Percentiles rank a stretch among this genome's conserved stretches.
Evolutionary conservation across 805 yeast genomes (phyloP).

Genomic region (Zygosaccharomyces kombuchaensis): DNA sequence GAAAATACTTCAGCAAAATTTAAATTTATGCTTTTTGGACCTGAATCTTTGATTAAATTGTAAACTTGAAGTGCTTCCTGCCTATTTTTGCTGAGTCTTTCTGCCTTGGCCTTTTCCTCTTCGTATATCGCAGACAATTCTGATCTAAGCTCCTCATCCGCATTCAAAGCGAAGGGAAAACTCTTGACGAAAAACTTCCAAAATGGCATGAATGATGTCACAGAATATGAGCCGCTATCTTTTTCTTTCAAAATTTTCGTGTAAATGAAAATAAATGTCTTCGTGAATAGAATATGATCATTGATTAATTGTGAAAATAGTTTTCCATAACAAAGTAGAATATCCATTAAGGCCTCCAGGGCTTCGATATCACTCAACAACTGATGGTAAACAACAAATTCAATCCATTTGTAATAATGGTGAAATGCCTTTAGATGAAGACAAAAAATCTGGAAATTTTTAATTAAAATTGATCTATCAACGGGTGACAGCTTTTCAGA

Average conservation of each 20-base stretch:
- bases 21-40: slow-evolving; percentile 3
- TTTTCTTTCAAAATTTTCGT: slow-evolving; percentile 21
- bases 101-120: slow-evolving; percentile 27
- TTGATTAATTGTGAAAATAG: slow-evolving; percentile 38
- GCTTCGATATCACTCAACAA: slow-evolving; percentile 27
- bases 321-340: slow-evolving; percentile 28
- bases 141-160: slow-evolving; percentile 28
- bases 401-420: slow-evolving; percentile 35
- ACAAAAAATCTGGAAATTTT: slow-evolving; percentile 25
- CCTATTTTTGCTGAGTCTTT: slow-evolving; percentile 20
- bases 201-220: slow-evolving; percentile 29
- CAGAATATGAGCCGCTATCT: slow-evolving; percentile 22
- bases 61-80: slow-evolving; percentile 15
- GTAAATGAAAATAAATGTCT: slow-evolving; percentile 31
- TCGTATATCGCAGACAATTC: slow-evolving; percentile 29
- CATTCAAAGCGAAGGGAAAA: slow-evolving; percentile 27
- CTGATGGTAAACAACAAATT: slow-evolving; percentile 33
- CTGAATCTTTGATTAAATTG: slow-evolving; percentile 14
- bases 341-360: slow-evolving; percentile 29
- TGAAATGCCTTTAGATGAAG: slow-evolving; percentile 26
- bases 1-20: slow-evolving; percentile 32
- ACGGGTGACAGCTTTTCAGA: slow-evolving; percentile 24
- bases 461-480: slow-evolving; percentile 17
- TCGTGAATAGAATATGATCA: slow-evolving; percentile 35
- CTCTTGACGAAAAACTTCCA: slow-evolving; percentile 34